Evolutionary conservation across 371 early-diverging fungal species (phyloP), one percentile per base, ranked within the genome.

Genomic region (Actinomucor elegans): DNA sequence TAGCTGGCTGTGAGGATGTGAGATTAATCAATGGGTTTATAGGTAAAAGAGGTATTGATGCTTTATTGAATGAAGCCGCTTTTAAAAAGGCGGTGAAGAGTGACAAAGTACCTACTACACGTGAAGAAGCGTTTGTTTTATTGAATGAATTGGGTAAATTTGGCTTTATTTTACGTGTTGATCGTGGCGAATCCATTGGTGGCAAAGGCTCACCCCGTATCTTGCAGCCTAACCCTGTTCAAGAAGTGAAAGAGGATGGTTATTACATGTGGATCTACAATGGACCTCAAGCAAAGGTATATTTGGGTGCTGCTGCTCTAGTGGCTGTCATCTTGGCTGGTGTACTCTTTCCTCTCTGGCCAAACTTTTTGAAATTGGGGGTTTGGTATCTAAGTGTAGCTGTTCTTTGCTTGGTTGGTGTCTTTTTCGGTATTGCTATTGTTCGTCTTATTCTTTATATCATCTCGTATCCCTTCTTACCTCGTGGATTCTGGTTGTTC

Each of bases 331-430:
- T 92, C 17, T 80, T 99, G 33, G 89, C 91, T 3, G 92, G 92
- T 31, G 99, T 98, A 33, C 84, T 99, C 87, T 99, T 97, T 86
- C 97, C 98, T 36, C 86, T 99, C 9, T 99, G 99, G 99, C 99
- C 99, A 2, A 67, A 81, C 12, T 67, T 80, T 17, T 69, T 99
- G 51, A 84, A 91, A 35, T 66, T 85, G 40, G 92, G 91, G 61
- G 92, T 93, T 6, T 95, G 94, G 87, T 99, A 99, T 65, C 76
- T 97, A 34, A 88, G 92, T 45, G 86, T 97, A 56, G 88, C 80
- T 37, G 76, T 89, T 4, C 70, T 97, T 41, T 94, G 94, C 15
- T 74, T 99, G 42, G 72, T 99, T 36, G 95, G 94, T 20, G 75
- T 97, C 33, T 87, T 99, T 61, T 87, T 98, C 71, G 90, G 81